phyloP scores from a whole-genome alignment of 192 early-diverging fungal genomes.

The Mortierella hygrophila region DNA sequence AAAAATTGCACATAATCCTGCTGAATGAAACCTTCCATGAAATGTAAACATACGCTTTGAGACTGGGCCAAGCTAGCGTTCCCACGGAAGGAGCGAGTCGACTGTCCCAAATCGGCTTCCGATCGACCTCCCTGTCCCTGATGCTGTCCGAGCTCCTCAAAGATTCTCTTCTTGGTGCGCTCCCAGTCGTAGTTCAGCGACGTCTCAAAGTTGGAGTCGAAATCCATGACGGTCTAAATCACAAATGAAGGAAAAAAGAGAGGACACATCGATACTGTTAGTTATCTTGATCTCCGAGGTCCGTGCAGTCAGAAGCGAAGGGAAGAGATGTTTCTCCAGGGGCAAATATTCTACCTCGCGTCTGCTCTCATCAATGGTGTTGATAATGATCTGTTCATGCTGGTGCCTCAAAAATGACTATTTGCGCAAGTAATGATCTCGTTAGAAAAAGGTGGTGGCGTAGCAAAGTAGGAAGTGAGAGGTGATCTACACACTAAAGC shows the following conservation, averaged over 20 bases:
- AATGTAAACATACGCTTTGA: conserved; percentile 20
- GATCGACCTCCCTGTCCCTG: conserved; percentile 30
- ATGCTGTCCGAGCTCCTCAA: conserved; percentile 87
- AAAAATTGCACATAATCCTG: too few relatives aligned
- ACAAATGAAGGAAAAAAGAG: conserved; percentile 8
- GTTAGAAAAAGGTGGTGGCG: background rate
- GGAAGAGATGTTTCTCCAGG: conserved; percentile 8
- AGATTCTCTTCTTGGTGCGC: conserved; percentile 75
- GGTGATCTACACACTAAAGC: background rate
- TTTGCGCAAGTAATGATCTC: background rate
- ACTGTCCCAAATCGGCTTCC: background rate
- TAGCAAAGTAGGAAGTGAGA: background rate
- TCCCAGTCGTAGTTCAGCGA: conserved; percentile 80
- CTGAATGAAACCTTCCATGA: background rate
- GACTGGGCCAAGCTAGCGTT: conserved; percentile 27
- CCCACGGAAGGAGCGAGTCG: conserved; percentile 31
- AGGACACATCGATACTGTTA: background rate
- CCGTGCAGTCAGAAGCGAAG: background rate
- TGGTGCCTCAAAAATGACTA: conserved; percentile 77
- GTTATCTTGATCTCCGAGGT: background rate
- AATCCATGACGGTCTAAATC: conserved; percentile 72
- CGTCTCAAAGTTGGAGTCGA: conserved; percentile 70
- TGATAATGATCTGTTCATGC: conserved; percentile 82
- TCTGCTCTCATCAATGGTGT: conserved; percentile 79
- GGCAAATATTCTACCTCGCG: conserved; percentile 53